Evolutionary conservation across 1,284 basidiomycete genomes (phyloP), one percentile per base, ranked within the genome.

Genomic region (Papiliotrema fonsecae): DNA sequence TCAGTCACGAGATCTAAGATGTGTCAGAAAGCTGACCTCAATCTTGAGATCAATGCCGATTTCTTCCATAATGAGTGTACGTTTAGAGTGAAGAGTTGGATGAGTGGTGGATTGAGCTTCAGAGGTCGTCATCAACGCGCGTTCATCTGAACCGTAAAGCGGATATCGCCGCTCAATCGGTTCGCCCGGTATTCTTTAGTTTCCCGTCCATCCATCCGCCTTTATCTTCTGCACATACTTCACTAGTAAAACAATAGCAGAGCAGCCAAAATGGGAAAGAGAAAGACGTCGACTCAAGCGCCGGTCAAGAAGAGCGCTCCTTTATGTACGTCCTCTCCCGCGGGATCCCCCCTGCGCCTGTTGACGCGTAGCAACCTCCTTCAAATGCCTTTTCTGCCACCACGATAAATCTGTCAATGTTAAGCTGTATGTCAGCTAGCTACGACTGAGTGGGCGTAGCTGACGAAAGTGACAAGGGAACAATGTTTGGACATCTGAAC

Each of bases 1-100:
- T 55, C 38, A 57, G 50, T 47, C 47, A n/a, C 7, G 38, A 30
- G 49, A 16, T 26, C 24, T 27, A 4, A n/a, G 28, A 22, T 28
- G 22, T 16, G 13, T 18, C 13, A 19, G 28, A 11, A 25, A 16
- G 74, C 82, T 63, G 53, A 89, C 90, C 79, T 86, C 84, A 67
- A 85, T 84, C 73, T 85, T 82, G 27, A 92, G 82, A 64, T 90
- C 85, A 64, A 93, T 93, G 25, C 77, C 77, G 21, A 77, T 73
- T 54, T 77, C 74, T 50, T 77, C 75, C 77, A 78, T 78, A n/a
- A 10, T 65, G 52, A 10, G n/a, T 40, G 43, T 26, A n/a, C 27
- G 32, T 42, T 39, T 36, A 30, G 4, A 30, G 43, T 6, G 46
- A 35, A 24, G 32, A 50, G 19, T 25, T 39, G 37, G 11, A 30